Evolutionary conservation across 257 asterid genomes (phyloP).

Genomic region (Echium plantagineum): DNA sequence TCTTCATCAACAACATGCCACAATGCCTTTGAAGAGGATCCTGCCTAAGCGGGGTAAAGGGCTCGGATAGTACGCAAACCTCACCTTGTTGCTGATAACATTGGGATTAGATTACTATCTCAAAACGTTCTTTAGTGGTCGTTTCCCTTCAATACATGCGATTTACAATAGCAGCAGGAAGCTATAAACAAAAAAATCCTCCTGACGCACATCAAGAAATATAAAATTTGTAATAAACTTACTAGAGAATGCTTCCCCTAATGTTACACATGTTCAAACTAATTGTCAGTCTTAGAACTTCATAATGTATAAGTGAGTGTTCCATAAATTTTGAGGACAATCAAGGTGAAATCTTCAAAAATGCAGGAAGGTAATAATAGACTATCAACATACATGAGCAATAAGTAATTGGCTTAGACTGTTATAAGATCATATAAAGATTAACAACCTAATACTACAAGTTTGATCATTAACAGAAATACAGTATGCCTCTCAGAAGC

Average conservation of each 20-base stretch:
- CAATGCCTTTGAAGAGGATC: too few species aligned
- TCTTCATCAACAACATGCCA: background rate
- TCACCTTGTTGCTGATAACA: background rate
- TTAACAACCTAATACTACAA: constrained; percentile 56
- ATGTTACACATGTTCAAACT: too few species aligned
- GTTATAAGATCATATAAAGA: background rate
- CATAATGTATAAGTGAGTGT: background rate
- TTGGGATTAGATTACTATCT: background rate
- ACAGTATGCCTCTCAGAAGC: constrained; percentile 55
- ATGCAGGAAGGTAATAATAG: background rate
- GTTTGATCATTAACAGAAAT: constrained; percentile 69
- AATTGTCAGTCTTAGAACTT: background rate
- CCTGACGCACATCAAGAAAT: too few species aligned
- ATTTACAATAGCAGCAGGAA: too few species aligned
- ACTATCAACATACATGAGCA: background rate
- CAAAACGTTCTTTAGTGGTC: background rate
- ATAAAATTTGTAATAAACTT: too few species aligned
- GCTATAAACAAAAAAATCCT: too few species aligned
- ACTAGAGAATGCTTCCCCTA: too few species aligned
- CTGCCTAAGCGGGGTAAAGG: too few species aligned
- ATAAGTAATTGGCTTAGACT: background rate
- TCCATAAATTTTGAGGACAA: background rate
- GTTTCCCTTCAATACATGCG: background rate
- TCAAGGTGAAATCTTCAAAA: background rate
- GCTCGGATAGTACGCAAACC: too few species aligned